Percentiles rank a stretch among this genome's conserved stretches.
Evolutionary conservation across 1,284 basidiomycete genomes (phyloP).

Genomic region (Leccinum pallidistipes): DNA sequence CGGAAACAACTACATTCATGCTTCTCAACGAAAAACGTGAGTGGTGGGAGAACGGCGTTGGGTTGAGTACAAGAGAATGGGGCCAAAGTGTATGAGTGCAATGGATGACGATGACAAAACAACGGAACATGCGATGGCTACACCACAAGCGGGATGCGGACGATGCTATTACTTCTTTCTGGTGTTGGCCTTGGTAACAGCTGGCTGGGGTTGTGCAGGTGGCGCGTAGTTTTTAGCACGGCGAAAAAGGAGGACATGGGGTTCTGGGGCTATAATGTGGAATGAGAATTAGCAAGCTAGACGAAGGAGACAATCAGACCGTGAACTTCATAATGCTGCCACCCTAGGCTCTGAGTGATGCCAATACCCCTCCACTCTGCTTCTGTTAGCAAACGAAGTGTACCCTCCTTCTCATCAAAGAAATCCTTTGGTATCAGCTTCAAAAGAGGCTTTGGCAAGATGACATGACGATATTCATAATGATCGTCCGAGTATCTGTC

Average conservation of each 20-base stretch:
- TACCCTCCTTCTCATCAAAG: conserved; percentile 78
- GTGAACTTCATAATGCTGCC: conserved; percentile 98
- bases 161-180: conserved; percentile 34
- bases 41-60: conserved; percentile 6
- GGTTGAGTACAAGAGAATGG: conserved; percentile 13
- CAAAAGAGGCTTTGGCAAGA: conserved; percentile 84
- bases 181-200: conserved; percentile 37
- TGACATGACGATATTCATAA: conserved; percentile 91
- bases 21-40: conserved; percentile 12
- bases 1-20: conserved; percentile 9
- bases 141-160: conserved; percentile 13
- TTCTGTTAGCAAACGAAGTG: conserved; percentile 82
- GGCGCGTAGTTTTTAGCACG: conserved; percentile 64
- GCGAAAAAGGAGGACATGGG: conserved; percentile 81
- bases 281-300: conserved; percentile 10
- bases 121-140: conserved; percentile 28
- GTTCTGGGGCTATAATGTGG: conserved; percentile 68
- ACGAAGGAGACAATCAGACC: conserved; percentile 51
- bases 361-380: conserved; percentile 95
- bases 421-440: conserved; percentile 85
- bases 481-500: conserved; percentile 82
- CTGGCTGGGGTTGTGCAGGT: conserved; percentile 42
- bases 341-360: conserved; percentile 93
- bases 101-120: conserved; percentile 19
- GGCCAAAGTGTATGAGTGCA: conserved; percentile 23